phyloP scores from a whole-genome alignment of 371 early-diverging fungal species.

The Nosema muscidifuracis region DNA sequence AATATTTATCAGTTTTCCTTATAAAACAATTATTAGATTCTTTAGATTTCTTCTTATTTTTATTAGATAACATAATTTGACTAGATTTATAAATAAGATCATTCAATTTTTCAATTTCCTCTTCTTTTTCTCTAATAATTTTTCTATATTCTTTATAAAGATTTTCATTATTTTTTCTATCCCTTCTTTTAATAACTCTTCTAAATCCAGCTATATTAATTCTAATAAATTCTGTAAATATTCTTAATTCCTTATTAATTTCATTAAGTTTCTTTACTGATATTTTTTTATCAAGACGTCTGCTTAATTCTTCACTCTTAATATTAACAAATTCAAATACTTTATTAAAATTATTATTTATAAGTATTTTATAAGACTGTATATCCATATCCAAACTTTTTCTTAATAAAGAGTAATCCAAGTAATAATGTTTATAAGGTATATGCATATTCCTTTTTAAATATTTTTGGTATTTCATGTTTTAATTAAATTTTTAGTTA shows the following conservation, averaged over 20 bases:
- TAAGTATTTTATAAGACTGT: slow-evolving; percentile 15
- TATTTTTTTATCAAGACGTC: not conserved
- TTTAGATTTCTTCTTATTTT: slow-evolving; percentile 20
- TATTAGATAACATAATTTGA: slow-evolving; percentile 31
- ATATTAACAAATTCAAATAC: slow-evolving; percentile 34
- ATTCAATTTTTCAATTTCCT: slow-evolving; percentile 81
- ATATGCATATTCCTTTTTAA: slow-evolving; percentile 71
- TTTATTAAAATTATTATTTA: slow-evolving; percentile 26
- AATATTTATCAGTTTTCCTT: slow-evolving; percentile 72
- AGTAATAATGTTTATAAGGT: slow-evolving; percentile 78
- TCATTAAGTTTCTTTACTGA: not conserved
- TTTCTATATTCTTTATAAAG: slow-evolving; percentile 77
- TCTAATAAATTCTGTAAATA: slow-evolving; percentile 77
- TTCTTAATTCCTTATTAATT: slow-evolving; percentile 68
- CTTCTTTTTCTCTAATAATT: slow-evolving; percentile 73
- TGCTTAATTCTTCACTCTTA: slow-evolving; percentile 9
- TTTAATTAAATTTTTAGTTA: too few relatives aligned
- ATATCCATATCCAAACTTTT: slow-evolving; percentile 1
- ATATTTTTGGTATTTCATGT: slow-evolving; percentile 86
- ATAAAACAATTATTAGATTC: slow-evolving; percentile 50
- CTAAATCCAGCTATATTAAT: slow-evolving; percentile 87
- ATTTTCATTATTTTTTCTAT: slow-evolving; percentile 75
- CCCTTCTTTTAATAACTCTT: slow-evolving; percentile 90
- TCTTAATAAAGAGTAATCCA: slow-evolving; percentile 79
- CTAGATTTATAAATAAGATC: slow-evolving; percentile 71